Evolutionary conservation across 2,329 filamentous ascomycete species (phyloP), one percentile per base, ranked within the genome.

Genomic region (Fusarium sp.): DNA sequence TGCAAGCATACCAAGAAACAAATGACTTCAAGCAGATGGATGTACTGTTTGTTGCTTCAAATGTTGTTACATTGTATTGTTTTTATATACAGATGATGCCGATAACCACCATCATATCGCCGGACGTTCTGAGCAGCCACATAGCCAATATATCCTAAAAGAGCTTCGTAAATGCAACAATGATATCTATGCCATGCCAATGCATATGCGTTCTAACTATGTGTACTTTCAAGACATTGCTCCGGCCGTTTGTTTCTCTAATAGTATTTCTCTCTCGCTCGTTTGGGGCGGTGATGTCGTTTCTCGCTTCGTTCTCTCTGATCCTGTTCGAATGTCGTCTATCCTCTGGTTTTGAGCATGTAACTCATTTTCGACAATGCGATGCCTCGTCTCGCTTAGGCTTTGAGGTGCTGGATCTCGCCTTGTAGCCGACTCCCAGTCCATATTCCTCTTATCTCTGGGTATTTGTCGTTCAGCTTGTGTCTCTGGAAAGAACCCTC

Each of bases 151-250:
- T 50, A 62, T 50, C 48, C 45, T 37, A 52, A 52, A 41, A 51
- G 42, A 25, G 48, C 42, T 25, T 46, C 55, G 50, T 42, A n/a
- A 37, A 52, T 53, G 23, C 31, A 45, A 42, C 26, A 58, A 58
- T 42, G 26, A 42, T 50, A 25, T 65, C 42, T 62, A 62, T 59
- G 46, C 26, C 68, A 39, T 68, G 39, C 45, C 48, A 54, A 55
- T 56, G 48, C 48, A 49, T 37, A 52, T 52, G 23, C 30, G 26
- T 31, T 65, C 59, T 44, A 69, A 54, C 7, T 25, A 34, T 58
- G 19, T 60, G 21, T 23, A 28, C 45, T 34, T 55, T 70, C 52
- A 73, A 55, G 62, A 73, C 26, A 73, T 73, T 53, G 70, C 70
- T 23, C 60, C 59, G 14, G 70, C 62, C 37, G 67, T 63, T 44